phyloP scores from a whole-genome alignment of 2,329 filamentous ascomycete species.

The Fusarium oligoseptatum region DNA sequence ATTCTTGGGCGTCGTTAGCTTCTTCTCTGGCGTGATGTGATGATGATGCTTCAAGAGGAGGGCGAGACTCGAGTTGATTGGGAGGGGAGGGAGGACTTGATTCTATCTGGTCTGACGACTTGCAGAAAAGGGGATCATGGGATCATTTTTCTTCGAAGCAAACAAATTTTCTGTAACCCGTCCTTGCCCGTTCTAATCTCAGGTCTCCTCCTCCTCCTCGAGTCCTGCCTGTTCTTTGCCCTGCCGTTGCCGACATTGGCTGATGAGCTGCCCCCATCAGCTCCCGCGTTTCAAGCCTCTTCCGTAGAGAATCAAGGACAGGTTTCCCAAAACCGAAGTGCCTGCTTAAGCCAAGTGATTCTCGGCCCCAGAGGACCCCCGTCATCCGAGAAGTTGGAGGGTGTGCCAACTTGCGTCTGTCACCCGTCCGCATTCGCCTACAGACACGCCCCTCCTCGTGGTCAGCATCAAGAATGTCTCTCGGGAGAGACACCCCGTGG shows the following conservation, averaged over 20 bases:
- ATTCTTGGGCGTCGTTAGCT: background rate
- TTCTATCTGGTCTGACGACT: background rate
- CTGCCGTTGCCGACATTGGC: conserved; percentile 18
- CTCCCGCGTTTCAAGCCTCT: background rate
- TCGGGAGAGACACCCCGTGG: background rate
- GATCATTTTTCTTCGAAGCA: conserved; percentile 15
- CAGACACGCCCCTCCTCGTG: background rate
- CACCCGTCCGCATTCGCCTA: background rate
- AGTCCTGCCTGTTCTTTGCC: background rate
- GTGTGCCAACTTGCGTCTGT: background rate
- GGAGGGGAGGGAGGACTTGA: background rate
- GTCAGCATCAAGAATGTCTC: background rate
- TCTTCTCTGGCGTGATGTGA: too few relatives aligned
- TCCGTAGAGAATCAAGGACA: background rate
- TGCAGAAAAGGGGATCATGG: background rate
- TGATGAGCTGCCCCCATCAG: background rate
- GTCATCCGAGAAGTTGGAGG: background rate
- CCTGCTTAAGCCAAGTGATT: conserved; percentile 7
- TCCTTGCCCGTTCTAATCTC: conserved; percentile 29
- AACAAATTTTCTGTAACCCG: conserved; percentile 34
- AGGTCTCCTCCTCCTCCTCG: background rate
- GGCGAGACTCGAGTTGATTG: background rate
- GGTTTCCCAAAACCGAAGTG: conserved; percentile 19
- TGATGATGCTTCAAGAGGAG: background rate
- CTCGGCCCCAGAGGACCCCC: background rate